phyloP scores from a whole-genome alignment of 805 yeast genomes.

The Saccharomycopsis vini region DNA sequence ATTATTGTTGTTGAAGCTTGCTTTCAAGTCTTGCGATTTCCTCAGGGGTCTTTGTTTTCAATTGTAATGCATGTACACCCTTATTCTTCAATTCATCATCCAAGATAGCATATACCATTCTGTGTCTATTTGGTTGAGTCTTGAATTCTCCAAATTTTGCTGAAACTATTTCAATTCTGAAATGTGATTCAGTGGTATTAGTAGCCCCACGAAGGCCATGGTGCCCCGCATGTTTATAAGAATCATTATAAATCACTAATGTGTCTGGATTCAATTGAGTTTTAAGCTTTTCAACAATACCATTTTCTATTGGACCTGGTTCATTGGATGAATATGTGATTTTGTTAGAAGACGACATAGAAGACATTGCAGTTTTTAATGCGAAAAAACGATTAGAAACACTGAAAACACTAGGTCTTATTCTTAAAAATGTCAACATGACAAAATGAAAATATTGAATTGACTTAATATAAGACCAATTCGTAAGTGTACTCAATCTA shows the following conservation, averaged over 20 bases:
- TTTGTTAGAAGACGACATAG: neutral
- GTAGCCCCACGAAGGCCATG: constrained; percentile 67
- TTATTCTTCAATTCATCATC: constrained; percentile 61
- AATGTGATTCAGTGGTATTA: constrained; percentile 74
- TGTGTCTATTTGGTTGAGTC: constrained; percentile 64
- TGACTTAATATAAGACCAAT: too few species aligned
- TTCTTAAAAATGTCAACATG: too few species aligned
- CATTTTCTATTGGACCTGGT: constrained; percentile 19
- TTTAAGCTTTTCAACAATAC: constrained; percentile 13
- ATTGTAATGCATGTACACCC: constrained; percentile 83
- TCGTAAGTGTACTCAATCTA: too few species aligned
- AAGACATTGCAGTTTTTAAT: too few species aligned
- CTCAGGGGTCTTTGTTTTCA: constrained; percentile 66
- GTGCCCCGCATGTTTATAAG: constrained; percentile 83
- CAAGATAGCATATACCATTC: constrained; percentile 59
- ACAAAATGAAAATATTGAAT: too few species aligned
- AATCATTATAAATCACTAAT: constrained; percentile 63
- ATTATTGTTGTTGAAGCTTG: neutral
- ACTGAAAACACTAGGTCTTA: too few species aligned
- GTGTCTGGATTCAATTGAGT: constrained; percentile 30
- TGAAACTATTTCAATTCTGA: constrained; percentile 65
- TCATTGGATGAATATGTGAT: constrained; percentile 14
- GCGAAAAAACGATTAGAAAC: too few species aligned
- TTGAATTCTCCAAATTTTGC: constrained; percentile 51
- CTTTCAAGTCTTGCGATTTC: constrained; percentile 27